Evolutionary conservation across 1,284 basidiomycete species (phyloP).

Genomic region (Thecaphora frezii): DNA sequence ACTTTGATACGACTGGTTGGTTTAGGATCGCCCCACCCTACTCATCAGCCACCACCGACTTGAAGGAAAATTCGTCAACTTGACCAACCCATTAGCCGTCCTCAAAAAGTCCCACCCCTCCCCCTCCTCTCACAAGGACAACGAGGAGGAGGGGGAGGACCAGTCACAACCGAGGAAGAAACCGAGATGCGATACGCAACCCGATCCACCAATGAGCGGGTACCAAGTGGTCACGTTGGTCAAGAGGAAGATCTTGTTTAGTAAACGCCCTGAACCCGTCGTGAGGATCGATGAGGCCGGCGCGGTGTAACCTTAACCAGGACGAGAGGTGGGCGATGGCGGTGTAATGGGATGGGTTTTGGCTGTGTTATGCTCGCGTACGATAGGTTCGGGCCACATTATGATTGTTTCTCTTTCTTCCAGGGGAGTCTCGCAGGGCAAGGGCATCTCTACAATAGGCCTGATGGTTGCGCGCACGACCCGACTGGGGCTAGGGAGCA

Average conservation of each 20-base stretch:
- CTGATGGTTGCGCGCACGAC: no score
- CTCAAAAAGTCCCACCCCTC: slow-evolving; percentile 36
- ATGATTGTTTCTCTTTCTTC: no score
- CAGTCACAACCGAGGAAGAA: slow-evolving; percentile 12
- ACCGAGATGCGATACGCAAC: slow-evolving; percentile 6
- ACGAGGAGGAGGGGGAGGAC: slow-evolving; percentile 14
- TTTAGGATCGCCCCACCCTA: slow-evolving; percentile 74
- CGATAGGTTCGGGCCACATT: no score
- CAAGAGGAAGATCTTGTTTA: slow-evolving; percentile 51
- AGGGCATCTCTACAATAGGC: no score
- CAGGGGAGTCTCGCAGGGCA: no score
- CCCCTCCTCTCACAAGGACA: no score
- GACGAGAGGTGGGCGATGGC: no score
- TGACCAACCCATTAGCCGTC: slow-evolving; percentile 60
- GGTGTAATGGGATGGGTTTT: no score
- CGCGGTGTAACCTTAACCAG: no score
- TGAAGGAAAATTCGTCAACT: slow-evolving; percentile 77
- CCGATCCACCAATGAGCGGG: slow-evolving; percentile 8
- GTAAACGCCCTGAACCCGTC: slow-evolving; percentile 50
- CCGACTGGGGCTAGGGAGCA: no score
- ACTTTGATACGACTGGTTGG: background rate
- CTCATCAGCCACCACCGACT: slow-evolving; percentile 83
- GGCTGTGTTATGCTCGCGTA: no score
- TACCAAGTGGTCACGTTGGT: slow-evolving; percentile 54
- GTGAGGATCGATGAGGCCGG: slow-evolving; percentile 8